Evolutionary conservation across 306 rosid genomes (phyloP), one percentile per base, ranked within the genome.

Genomic region (Pyrus betulifolia): DNA sequence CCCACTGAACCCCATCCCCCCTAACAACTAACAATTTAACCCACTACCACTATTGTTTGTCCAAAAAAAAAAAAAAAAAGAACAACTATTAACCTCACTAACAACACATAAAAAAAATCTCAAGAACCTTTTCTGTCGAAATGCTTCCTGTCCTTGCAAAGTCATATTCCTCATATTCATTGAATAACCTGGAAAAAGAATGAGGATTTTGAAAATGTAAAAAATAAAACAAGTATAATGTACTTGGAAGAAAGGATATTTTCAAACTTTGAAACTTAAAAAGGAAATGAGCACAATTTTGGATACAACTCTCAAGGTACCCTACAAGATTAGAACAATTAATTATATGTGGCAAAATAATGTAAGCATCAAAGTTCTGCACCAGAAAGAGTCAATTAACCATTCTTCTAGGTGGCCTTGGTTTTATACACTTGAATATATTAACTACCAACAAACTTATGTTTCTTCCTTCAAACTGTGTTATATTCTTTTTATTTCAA

Each of bases 61-160:
- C 42, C 1, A 35, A 35, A 35, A 35, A 0, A 35, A 7, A 6
- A 38, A 38, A 35, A 7, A 35, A 1, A 35, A 25, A 31, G 5
- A 31, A 4, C 5, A 4, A 35, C 40, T 38, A 38, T 38, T 45
- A 49, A 45, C 60, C 38, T 15, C 19, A 17, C 6, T 15, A 31
- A 31, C n/a, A 7, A 55, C 1, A 45, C 17, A 22, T 14, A 10
- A 3, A 38, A 49, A 51, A 49, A 45, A 67, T 21, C 67, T 23
- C 66, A 51, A 74, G 17, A 42, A 95, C 99, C 93, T 78, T 88
- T 75, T 95, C 93, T 2, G 91, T 83, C 10, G 96, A 97, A 70
- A 44, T 59, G 65, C 87, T 85, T 86, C 99, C 99, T 10, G 97
- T 92, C 82, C 99, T 90, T 10, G 96, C 97, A 55, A 85, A 95